Conservation (phyloP, 2,329 filamentous ascomycete species). For the Fusarium sp. region DNA sequence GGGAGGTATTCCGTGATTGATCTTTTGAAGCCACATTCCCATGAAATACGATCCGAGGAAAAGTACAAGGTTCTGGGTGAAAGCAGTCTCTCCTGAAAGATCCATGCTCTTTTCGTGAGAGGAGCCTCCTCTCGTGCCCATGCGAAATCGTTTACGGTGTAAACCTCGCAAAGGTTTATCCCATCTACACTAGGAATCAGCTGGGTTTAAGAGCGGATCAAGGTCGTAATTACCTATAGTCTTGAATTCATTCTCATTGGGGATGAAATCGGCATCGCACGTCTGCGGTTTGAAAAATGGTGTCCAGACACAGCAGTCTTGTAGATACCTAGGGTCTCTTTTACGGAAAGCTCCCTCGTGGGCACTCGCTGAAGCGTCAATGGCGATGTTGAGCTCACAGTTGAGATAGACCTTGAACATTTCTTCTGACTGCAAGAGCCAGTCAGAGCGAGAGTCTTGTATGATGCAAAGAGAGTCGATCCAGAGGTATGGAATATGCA, state of each 20-base stretch:
- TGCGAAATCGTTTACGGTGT: neutral
- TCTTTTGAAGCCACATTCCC: neutral
- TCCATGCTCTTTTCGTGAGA: conserved; percentile 1
- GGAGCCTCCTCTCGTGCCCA: neutral
- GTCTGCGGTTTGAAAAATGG: neutral
- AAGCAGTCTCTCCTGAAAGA: conserved; percentile 9
- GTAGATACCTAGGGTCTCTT: neutral
- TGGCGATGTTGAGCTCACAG: conserved; percentile 16
- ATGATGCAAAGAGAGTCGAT: conserved; percentile 18
- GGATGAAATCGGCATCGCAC: neutral
- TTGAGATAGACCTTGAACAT: conserved; percentile 11
- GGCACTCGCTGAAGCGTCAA: neutral
- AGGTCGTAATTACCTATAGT: neutral
- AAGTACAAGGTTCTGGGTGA: conserved; percentile 12
- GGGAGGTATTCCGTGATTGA: conserved; percentile 1
- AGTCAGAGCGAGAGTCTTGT: conserved; percentile 5
- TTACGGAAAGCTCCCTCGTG: conserved; percentile 9
- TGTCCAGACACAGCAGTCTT: conserved; percentile 6
- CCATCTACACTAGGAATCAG: neutral
- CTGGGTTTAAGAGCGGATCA: neutral
- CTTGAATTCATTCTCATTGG: neutral
- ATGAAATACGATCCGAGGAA: neutral
- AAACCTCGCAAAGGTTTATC: neutral
- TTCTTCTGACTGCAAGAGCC: conserved; percentile 1
- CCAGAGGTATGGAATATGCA: conserved; percentile 14